A percentile compares a stretch with the other conserved stretches of the same genome.
phyloP scores from a whole-genome alignment of 495 filamentous ascomycete genomes.

The Tuber melanosporum region DNA sequence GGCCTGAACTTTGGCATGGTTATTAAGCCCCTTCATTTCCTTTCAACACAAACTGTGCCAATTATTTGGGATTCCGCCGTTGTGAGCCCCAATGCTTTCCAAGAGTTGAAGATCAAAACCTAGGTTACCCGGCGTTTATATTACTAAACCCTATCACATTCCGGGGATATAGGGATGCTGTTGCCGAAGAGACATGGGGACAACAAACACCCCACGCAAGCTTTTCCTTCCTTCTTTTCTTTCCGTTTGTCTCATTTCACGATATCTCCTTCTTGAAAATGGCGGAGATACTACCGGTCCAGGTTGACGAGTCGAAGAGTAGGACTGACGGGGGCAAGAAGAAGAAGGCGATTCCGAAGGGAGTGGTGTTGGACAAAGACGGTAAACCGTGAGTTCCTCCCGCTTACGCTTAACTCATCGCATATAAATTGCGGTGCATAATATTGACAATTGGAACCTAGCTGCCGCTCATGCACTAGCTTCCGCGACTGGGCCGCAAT shows the following conservation, averaged over 20 bases:
- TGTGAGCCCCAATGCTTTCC: no score
- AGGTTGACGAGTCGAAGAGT: slow-evolving; percentile 4
- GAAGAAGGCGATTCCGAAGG: slow-evolving; percentile 51
- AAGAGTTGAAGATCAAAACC: neutral
- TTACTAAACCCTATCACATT: neutral
- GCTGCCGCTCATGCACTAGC: slow-evolving; percentile 83
- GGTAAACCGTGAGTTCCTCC: slow-evolving; percentile 76
- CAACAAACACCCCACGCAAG: neutral
- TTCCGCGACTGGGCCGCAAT: slow-evolving; percentile 54
- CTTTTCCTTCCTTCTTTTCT: neutral
- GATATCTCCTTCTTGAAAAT: slow-evolving; percentile 3
- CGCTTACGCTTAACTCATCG: neutral
- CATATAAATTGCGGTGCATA: neutral
- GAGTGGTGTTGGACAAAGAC: slow-evolving; percentile 80
- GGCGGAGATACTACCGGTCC: slow-evolving; percentile 17
- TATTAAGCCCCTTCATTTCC: no score
- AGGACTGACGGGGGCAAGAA: neutral
- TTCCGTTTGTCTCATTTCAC: neutral
- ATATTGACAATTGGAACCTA: slow-evolving; percentile 41
- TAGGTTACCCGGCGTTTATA: neutral
- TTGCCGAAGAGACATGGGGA: no score
- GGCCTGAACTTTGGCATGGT: no score
- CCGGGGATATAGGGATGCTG: no score
- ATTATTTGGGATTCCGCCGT: no score
- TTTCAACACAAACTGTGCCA: no score